Evolutionary conservation across 495 filamentous ascomycete genomes (phyloP).

Genomic region (Penicillium desertorum): DNA sequence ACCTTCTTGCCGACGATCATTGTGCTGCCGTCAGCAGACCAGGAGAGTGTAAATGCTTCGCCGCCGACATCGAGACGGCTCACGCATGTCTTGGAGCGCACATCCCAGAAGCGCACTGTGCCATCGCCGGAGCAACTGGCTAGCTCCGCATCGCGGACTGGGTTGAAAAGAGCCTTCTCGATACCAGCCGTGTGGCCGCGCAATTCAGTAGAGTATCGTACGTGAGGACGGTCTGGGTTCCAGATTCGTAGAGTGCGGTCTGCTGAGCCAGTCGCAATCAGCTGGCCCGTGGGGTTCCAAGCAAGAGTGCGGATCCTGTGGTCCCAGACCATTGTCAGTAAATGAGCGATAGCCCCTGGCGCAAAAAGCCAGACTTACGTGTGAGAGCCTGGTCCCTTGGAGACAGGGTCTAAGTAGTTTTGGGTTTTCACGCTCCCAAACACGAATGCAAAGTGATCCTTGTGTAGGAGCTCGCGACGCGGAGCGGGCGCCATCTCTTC

Average conservation of each 20-base stretch:
- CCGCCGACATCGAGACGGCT: constrained; percentile 80
- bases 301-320: constrained; percentile 68
- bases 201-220: constrained; percentile 81
- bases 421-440: constrained; percentile 61
- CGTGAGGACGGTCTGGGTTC: constrained; percentile 84
- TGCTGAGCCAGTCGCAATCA: constrained; percentile 81
- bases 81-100: constrained; percentile 73
- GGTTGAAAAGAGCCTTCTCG: constrained; percentile 89
- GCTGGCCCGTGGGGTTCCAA: constrained; percentile 84
- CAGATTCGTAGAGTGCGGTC: constrained; percentile 84
- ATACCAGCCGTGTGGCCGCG: constrained; percentile 74
- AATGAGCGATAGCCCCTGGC: background rate
- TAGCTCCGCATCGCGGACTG: constrained; percentile 80
- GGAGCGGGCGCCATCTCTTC: constrained; percentile 52
- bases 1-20: constrained; percentile 87
- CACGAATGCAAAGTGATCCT: constrained; percentile 60
- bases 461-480: constrained; percentile 55
- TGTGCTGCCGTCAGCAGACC: constrained; percentile 81
- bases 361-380: constrained; percentile 40
- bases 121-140: constrained; percentile 85
- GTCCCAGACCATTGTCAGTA: constrained; percentile 13
- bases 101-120: constrained; percentile 90
- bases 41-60: constrained; percentile 78
- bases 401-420: constrained; percentile 59
- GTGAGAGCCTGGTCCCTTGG: constrained; percentile 52